Base-by-base conservation (phyloP, 2,329 filamentous ascomycete genomes). In the Xylaria hypoxylon region DNA sequence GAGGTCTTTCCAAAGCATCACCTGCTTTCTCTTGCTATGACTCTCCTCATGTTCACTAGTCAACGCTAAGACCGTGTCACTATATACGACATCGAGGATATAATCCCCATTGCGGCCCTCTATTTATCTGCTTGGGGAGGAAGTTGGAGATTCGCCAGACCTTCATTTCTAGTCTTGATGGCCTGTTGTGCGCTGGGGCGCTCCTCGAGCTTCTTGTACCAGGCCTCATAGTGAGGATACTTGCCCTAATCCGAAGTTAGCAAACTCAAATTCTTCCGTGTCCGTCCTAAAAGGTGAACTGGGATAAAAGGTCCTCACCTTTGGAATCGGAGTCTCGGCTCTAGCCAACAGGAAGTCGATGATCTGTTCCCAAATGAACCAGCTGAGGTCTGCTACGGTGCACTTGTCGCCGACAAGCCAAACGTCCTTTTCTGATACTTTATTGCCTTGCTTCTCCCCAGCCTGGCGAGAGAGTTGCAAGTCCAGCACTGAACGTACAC, bases 401-500 rank as follows among this genome's bases (percentile, higher is more conserved):
- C 62, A 51, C 62, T 71, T 70, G 53, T 67, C 58, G 35, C 70
- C 69, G 10, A 73, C 69, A n/a, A 73, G 61, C 65, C 67, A 72
- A 40, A 62, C 53, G 42, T 62, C 62, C 47, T 66, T 69, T 2
- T 45, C 61, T 5, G 52, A 47, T 0, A 58, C 60, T 56, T 72
- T 72, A 55, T 74, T 65, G 5, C 67, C 64, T 44, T 68, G 64
- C 57, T 60, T 67, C 56, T 67, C 66, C 10, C 63, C 67, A 1
- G 67, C 67, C 33, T 52, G 67, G 15, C 67, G 59, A 8, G 67
- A 67, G 31, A 84, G 72, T 45, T 76, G 75, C 6, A 69, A 65
- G 40, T 85, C 79, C 5, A 86, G 71, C 5, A 85, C 82, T n/a
- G 78, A 77, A 13, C 78, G 72, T 11, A 85, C 77, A 55, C 83